Percentiles rank a stretch among this genome's conserved stretches.
phyloP scores from a whole-genome alignment of 1,284 basidiomycete species.

The Cryptococcus maquisensis region DNA sequence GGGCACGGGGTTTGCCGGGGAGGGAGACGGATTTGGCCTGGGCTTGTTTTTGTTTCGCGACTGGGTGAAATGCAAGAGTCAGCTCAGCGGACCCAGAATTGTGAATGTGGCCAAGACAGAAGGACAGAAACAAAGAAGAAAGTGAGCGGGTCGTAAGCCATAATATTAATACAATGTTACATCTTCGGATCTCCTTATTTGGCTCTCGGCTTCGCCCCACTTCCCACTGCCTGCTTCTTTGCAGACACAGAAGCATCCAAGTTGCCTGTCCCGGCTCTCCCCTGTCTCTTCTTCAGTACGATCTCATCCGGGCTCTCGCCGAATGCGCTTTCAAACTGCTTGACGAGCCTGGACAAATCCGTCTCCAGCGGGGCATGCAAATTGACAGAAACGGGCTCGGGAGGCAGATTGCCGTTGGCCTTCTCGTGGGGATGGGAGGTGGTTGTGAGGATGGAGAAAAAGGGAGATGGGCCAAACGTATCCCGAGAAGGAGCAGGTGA shows the following conservation, averaged over 20 bases:
- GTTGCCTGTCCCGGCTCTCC: constrained; percentile 45
- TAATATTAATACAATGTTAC: not conserved
- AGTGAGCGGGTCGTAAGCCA: not conserved
- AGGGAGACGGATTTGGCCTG: constrained; percentile 32
- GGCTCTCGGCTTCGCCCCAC: constrained; percentile 8
- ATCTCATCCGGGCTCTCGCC: constrained; percentile 55
- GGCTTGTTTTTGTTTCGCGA: constrained; percentile 27
- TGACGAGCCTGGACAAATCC: constrained; percentile 22
- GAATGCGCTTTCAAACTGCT: constrained; percentile 35
- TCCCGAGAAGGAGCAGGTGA: not conserved
- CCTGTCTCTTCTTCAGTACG: constrained; percentile 51
- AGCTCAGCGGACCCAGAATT: constrained; percentile 10
- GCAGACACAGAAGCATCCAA: constrained; percentile 12
- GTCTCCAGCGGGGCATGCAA: constrained; percentile 32
- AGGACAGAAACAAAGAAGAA: not conserved
- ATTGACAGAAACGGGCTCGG: constrained; percentile 16
- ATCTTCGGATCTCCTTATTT: not conserved
- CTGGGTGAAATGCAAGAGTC: constrained; percentile 14
- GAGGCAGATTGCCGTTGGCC: not conserved
- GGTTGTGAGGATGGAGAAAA: constrained; percentile 44
- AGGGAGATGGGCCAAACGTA: constrained; percentile 23
- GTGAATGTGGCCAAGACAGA: not conserved
- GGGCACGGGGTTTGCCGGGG: constrained; percentile 34
- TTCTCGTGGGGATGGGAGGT: not conserved
- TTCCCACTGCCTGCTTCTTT: constrained; percentile 14